Evolutionary conservation across 805 yeast genomes (phyloP).

Genomic region (Ogataea methanolica): DNA sequence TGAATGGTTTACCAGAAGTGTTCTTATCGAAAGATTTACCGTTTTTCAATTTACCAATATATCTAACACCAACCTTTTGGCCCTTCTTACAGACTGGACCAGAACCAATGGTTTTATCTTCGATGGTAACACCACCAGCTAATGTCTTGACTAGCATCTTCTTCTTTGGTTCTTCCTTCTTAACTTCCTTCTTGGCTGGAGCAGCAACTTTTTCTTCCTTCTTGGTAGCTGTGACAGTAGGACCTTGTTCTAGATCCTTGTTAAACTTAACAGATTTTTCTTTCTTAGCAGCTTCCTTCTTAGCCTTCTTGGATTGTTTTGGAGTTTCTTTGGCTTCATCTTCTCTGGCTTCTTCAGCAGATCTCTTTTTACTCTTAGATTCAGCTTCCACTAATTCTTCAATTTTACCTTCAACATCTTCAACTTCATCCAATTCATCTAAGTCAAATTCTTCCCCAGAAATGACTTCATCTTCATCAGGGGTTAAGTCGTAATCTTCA

Average conservation of each 20-base stretch:
- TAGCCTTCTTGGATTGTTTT: constrained; percentile 29
- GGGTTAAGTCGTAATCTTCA: constrained; percentile 64
- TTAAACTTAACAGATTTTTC: constrained; percentile 83
- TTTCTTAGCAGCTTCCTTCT: constrained; percentile 34
- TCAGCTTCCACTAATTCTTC: constrained; percentile 69
- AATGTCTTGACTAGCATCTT: constrained; percentile 72
- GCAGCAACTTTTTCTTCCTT: constrained; percentile 15
- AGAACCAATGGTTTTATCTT: constrained; percentile 85
- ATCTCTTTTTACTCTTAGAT: constrained; percentile 35
- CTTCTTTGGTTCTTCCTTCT: constrained; percentile 29
- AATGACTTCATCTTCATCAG: constrained; percentile 67
- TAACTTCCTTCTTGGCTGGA: constrained; percentile 24
- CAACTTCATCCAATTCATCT: constrained; percentile 63
- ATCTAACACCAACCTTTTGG: constrained; percentile 90
- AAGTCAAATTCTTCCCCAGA: constrained; percentile 49
- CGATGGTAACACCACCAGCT: constrained; percentile 89
- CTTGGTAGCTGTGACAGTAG: constrained; percentile 44
- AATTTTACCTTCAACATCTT: constrained; percentile 67
- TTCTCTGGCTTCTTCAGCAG: constrained; percentile 23
- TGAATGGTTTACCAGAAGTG: constrained; percentile 95
- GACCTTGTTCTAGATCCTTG: constrained; percentile 91
- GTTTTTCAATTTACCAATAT: constrained; percentile 94
- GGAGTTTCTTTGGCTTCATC: constrained; percentile 31
- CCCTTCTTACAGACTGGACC: constrained; percentile 89
- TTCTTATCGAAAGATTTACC: constrained; percentile 97